Conservation (phyloP, 306 rosid genomes). For the Alnus glutinosa region DNA sequence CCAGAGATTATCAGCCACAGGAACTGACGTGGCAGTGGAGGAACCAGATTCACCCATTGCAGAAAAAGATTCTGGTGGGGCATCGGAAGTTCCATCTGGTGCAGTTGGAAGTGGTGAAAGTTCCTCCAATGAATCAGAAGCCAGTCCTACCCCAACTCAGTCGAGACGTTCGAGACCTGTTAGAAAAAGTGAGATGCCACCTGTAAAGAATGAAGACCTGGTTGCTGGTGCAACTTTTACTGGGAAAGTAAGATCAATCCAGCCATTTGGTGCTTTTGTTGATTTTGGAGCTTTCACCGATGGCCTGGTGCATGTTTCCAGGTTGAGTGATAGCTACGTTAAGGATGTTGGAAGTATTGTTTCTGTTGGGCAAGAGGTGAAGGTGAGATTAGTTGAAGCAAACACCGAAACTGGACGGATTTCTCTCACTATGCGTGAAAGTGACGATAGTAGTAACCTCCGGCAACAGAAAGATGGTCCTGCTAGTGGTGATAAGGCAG, state of each 20-base stretch:
- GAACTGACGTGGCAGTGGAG: constrained; percentile 73
- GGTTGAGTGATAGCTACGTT: constrained; percentile 81
- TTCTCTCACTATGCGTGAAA: constrained; percentile 92
- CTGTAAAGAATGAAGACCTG: constrained; percentile 77
- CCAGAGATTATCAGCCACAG: constrained; percentile 58
- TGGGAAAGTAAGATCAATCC: constrained; percentile 93
- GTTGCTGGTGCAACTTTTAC: constrained; percentile 82
- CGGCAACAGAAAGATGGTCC: constrained; percentile 56
- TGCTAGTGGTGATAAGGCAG: constrained; percentile 47
- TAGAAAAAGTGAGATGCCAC: constrained; percentile 93
- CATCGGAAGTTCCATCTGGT: constrained; percentile 42
- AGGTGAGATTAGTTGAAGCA: constrained; percentile 82
- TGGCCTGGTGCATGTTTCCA: constrained; percentile 94
- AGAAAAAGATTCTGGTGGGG: constrained; percentile 48
- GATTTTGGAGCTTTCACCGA: constrained; percentile 98
- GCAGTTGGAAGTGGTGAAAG: constrained; percentile 43
- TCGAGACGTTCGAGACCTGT: constrained; percentile 57
- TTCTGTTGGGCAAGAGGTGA: constrained; percentile 98
- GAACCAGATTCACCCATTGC: constrained; percentile 54
- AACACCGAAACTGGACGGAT: constrained; percentile 75
- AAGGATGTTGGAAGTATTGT: constrained; percentile 84
- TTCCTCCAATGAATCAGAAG: constrained; percentile 44
- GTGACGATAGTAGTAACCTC: constrained; percentile 41
- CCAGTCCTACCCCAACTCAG: constrained; percentile 36
- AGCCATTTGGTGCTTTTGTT: constrained; percentile 94